A percentile compares a stretch with the other conserved stretches of the same genome.
phyloP scores from a whole-genome alignment of 805 yeast species.

The Yarrowia sp. region DNA sequence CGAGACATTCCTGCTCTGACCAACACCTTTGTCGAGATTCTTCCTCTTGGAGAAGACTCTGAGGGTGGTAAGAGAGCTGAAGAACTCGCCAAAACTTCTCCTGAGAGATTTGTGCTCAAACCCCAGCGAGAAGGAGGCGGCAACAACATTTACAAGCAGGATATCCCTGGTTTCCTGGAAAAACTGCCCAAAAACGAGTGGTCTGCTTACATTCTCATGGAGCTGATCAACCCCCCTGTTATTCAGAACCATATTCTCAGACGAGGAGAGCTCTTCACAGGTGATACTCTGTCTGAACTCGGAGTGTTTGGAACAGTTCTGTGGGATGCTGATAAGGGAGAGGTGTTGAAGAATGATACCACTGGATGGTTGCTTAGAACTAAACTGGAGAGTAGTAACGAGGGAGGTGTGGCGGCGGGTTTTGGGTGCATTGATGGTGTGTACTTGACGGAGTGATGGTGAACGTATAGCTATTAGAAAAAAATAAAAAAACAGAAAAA shows the following conservation, averaged over 20 bases:
- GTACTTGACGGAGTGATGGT: conserved; percentile 41
- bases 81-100: conserved; percentile 61
- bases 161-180: conserved; percentile 72
- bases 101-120: conserved; percentile 77
- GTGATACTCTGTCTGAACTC: conserved; percentile 81
- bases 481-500: no score
- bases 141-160: conserved; percentile 82
- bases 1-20: conserved; percentile 38
- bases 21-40: conserved; percentile 78
- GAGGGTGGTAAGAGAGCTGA: conserved; percentile 61
- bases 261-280: conserved; percentile 59
- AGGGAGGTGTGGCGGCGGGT: conserved; percentile 99
- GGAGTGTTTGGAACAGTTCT: conserved; percentile 86
- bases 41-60: conserved; percentile 73
- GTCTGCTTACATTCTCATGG: conserved; percentile 93
- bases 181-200: conserved; percentile 65
- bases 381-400: conserved; percentile 81
- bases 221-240: conserved; percentile 76
- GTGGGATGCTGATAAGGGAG: conserved; percentile 63
- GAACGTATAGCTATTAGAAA: no score
- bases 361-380: conserved; percentile 89
- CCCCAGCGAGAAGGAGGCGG: conserved; percentile 99
- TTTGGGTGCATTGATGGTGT: conserved; percentile 94
- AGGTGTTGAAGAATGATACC: conserved; percentile 58
- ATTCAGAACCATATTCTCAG: conserved; percentile 68